Conservation (phyloP, 805 yeast genomes). For the Hanseniaspora singularis region DNA sequence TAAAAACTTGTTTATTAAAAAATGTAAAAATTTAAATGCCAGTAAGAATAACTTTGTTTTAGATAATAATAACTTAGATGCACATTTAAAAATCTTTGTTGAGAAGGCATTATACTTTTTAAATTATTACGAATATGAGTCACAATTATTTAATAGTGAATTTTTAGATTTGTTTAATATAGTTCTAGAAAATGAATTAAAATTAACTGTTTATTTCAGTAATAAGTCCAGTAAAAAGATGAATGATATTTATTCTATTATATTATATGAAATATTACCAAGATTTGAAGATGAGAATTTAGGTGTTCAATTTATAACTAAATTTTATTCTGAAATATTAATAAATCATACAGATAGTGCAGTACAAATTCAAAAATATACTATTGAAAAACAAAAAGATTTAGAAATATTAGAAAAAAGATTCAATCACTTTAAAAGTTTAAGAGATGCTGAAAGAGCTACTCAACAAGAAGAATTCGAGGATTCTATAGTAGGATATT, state of each 20-base stretch:
- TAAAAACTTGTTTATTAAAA: background rate
- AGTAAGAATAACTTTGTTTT: background rate
- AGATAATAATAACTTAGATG: constrained; percentile 1
- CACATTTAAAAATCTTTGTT: constrained; percentile 9
- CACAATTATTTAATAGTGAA: constrained; percentile 2
- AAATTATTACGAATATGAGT: background rate
- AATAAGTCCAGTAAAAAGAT: constrained; percentile 1
- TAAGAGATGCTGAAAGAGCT: background rate
- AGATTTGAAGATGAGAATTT: constrained; percentile 1
- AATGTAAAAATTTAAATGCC: background rate
- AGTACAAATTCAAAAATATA: background rate
- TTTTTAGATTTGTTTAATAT: constrained; percentile 4
- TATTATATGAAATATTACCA: constrained; percentile 6
- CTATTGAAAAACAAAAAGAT: background rate
- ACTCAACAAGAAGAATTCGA: background rate
- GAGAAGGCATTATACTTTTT: constrained; percentile 1
- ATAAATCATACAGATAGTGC: background rate
- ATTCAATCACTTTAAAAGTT: background rate
- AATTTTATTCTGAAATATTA: constrained; percentile 1
- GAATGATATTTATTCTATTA: background rate
- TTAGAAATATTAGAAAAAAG: background rate
- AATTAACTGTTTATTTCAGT: constrained; percentile 2
- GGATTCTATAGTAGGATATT: background rate
- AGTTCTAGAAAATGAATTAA: constrained; percentile 1
- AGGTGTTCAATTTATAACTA: constrained; percentile 6